Conservation (phyloP, 2,329 filamentous ascomycete species). For the Aureobasidium sp. region DNA sequence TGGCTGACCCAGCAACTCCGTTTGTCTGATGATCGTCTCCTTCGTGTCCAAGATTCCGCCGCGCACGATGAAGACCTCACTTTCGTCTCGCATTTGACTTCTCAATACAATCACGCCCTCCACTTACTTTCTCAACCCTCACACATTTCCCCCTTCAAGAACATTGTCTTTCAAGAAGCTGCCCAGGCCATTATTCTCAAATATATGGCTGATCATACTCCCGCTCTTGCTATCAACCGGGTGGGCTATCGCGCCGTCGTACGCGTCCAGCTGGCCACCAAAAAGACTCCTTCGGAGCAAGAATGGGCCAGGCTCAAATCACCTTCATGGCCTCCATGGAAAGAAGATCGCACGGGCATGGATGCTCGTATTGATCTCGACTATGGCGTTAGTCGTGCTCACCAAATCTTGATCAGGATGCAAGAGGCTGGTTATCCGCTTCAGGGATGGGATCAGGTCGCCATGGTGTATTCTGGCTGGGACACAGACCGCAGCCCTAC, state of each 20-base stretch:
- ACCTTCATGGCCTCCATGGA: conserved; percentile 60
- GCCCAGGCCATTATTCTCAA: conserved; percentile 52
- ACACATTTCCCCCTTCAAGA: conserved; percentile 43
- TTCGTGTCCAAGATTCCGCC: not conserved
- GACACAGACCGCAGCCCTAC: conserved; percentile 57
- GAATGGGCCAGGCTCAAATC: conserved; percentile 55
- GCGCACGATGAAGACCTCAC: not conserved
- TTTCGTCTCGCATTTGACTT: not conserved
- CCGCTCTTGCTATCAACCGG: conserved; percentile 49
- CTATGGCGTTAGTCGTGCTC: conserved; percentile 52
- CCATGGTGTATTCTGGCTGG: conserved; percentile 53
- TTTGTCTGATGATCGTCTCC: not conserved
- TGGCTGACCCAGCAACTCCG: not conserved
- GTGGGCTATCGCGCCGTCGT: conserved; percentile 52
- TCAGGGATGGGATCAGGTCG: conserved; percentile 47
- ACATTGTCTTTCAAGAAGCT: conserved; percentile 44
- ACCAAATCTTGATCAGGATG: conserved; percentile 50
- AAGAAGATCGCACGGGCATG: conserved; percentile 53
- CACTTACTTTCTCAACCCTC: conserved; percentile 43
- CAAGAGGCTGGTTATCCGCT: conserved; percentile 52
- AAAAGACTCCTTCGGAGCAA: conserved; percentile 49
- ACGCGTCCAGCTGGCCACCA: conserved; percentile 50
- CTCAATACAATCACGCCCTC: conserved; percentile 39
- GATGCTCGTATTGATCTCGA: conserved; percentile 52
- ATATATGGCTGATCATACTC: conserved; percentile 50